These are phyloP conservation scores for Nicotiana sylvestris DNA, from an alignment of 257 asterid species.

Conservation along the genomic window DNA sequence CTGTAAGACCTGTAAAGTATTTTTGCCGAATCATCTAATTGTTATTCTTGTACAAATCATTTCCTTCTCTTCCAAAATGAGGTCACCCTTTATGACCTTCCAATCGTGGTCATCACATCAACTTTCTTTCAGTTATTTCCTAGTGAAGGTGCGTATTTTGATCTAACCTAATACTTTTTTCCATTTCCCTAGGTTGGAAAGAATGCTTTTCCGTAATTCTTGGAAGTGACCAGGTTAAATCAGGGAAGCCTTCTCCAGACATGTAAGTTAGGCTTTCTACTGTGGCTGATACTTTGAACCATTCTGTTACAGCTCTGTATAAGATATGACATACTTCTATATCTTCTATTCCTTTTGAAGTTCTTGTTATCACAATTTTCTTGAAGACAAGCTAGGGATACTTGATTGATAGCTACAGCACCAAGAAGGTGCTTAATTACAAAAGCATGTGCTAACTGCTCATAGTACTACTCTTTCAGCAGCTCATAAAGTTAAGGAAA, in stretches of 20 bases:
- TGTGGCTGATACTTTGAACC: neutral
- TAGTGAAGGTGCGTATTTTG: neutral
- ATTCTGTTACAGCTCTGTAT: neutral
- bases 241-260: conserved; percentile 94
- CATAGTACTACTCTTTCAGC: neutral
- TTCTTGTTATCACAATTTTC: neutral
- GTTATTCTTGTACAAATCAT: neutral
- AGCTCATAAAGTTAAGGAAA: neutral
- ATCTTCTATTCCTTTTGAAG: neutral
- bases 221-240: conserved; percentile 80
- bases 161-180: neutral
- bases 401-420: neutral
- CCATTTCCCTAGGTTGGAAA: conserved; percentile 64
- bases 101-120: neutral
- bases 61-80: conserved; percentile 12
- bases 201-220: conserved; percentile 63
- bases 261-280: conserved; percentile 43
- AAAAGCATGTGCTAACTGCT: neutral
- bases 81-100: neutral
- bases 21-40: neutral
- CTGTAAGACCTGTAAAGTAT: neutral
- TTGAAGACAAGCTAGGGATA: neutral
- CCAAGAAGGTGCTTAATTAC: neutral
- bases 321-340: neutral
- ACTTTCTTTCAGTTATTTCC: neutral